Percentiles rank a stretch among this genome's conserved stretches.
Conservation (phyloP, 2,329 filamentous ascomycete genomes). For the Xylaria hypoxylon region DNA sequence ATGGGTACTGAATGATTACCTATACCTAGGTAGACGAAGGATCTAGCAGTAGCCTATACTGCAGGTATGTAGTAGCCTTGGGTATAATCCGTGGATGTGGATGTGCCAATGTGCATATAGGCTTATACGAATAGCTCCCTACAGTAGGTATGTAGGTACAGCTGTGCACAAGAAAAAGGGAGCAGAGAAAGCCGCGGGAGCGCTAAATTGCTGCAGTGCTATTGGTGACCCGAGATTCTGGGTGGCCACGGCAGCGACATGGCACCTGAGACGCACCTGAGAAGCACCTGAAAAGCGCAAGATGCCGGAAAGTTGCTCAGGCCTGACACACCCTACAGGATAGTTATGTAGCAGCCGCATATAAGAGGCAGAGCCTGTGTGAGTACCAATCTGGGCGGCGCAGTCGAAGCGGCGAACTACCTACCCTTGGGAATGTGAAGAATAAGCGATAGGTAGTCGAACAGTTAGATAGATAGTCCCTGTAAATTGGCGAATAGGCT, state of each 20-base stretch:
- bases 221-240: constrained; percentile 41
- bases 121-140: constrained; percentile 27
- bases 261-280: constrained; percentile 36
- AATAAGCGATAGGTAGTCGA: constrained; percentile 13
- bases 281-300: too few relatives aligned
- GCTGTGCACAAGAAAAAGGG: constrained; percentile 23
- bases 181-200: constrained; percentile 16
- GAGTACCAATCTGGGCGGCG: constrained; percentile 1
- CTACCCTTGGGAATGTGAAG: constrained; percentile 7
- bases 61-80: constrained; percentile 14
- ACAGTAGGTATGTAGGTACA: constrained; percentile 2
- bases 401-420: constrained; percentile 8
- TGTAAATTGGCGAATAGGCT: constrained; percentile 5
- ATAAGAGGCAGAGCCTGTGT: constrained; percentile 13
- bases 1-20: constrained; percentile 5
- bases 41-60: constrained; percentile 28
- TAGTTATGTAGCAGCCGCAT: constrained; percentile 4
- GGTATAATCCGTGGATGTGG: constrained; percentile 16
- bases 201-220: constrained; percentile 28
- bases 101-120: constrained; percentile 31
- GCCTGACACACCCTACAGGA: constrained; percentile 17
- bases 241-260: constrained; percentile 40
- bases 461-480: neutral
- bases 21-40: constrained; percentile 6
- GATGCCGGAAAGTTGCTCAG: constrained; percentile 30